Conservation (phyloP, 345 rosid genomes). For the Aurinia saxatilis region DNA sequence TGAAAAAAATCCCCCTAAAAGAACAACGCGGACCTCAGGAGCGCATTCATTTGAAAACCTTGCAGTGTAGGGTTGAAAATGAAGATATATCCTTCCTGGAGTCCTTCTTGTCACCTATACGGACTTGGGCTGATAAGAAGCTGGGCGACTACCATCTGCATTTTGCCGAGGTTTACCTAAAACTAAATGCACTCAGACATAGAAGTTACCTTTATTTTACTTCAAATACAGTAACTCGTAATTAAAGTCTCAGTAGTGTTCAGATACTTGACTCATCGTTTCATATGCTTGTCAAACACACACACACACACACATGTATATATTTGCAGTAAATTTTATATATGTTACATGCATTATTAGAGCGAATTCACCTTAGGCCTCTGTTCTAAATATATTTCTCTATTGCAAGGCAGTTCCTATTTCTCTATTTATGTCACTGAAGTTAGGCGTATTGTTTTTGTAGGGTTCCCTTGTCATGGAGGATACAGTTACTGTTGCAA, state of each 20-base stretch:
- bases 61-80: constrained; percentile 56
- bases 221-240: neutral
- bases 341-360: neutral
- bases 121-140: constrained; percentile 85
- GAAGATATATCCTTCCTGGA: constrained; percentile 67
- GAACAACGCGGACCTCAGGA: constrained; percentile 97
- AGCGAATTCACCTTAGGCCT: neutral
- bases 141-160: constrained; percentile 84
- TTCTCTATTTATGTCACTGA: neutral
- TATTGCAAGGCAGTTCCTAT: constrained; percentile 4
- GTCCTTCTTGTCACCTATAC: constrained; percentile 80
- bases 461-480: constrained; percentile 70
- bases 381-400: constrained; percentile 4
- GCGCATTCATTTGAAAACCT: constrained; percentile 81
- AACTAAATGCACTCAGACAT: neutral
- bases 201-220: neutral
- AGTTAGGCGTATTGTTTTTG: constrained; percentile 14
- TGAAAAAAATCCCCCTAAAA: constrained; percentile 77
- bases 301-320: neutral
- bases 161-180: constrained; percentile 72
- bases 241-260: neutral
- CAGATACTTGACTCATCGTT: neutral
- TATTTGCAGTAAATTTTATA: neutral
- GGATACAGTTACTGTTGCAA: constrained; percentile 69
- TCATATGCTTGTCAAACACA: neutral